These are phyloP conservation scores for Pythium sp. DNA, from an alignment of 352 stramenopile genomes.

Conservation along the genomic window DNA sequence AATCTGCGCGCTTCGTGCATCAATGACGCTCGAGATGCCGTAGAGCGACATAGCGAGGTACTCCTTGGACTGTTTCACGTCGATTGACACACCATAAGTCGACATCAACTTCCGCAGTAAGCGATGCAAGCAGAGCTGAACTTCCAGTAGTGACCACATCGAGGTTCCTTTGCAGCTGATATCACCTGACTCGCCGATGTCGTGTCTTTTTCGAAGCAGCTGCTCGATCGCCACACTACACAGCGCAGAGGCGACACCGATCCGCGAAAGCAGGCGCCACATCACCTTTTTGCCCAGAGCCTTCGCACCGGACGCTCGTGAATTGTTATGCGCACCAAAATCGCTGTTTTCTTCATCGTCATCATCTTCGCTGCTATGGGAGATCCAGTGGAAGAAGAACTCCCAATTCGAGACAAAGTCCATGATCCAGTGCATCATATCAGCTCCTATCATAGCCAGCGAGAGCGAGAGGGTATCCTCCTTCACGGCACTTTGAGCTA, in stretches of 20 bases:
- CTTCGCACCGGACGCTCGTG: background rate
- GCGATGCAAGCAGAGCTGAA: constrained; percentile 52
- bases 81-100: constrained; percentile 21
- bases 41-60: constrained; percentile 28
- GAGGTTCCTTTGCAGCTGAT: constrained; percentile 20
- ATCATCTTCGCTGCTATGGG: constrained; percentile 26
- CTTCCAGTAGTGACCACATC: constrained; percentile 50
- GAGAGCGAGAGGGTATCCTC: background rate
- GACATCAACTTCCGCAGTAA: constrained; percentile 37
- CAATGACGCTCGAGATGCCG: constrained; percentile 37
- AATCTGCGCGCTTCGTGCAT: constrained; percentile 15
- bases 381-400: constrained; percentile 59
- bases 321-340: constrained; percentile 7
- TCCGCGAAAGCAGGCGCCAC: constrained; percentile 45
- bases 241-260: constrained; percentile 46
- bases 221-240: constrained; percentile 45
- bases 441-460: constrained; percentile 3
- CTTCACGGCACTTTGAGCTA: background rate
- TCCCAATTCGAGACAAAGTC: constrained; percentile 50
- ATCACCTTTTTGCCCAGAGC: constrained; percentile 16
- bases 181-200: constrained; percentile 2
- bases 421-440: constrained; percentile 32
- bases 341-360: constrained; percentile 17
- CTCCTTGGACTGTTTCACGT: constrained; percentile 34
- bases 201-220: constrained; percentile 16